phyloP scores from a whole-genome alignment of 305 asterid genomes.

The Withania somnifera region DNA sequence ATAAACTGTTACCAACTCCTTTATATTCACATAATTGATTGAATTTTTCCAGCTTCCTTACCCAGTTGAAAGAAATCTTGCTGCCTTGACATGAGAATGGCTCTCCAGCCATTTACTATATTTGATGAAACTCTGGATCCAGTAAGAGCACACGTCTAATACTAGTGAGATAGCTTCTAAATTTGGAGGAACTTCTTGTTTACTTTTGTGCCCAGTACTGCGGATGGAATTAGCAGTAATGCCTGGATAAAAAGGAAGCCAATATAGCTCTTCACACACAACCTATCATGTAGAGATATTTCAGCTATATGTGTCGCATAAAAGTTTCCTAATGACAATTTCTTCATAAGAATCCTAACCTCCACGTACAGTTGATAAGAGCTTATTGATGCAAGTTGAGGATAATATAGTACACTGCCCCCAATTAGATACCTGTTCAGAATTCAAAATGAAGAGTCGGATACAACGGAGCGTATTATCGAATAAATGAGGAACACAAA shows the following conservation, averaged over 20 bases:
- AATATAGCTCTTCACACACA: conserved; percentile 96
- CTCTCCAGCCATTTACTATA: conserved; percentile 89
- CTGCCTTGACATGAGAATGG: conserved; percentile 83
- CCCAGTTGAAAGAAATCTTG: conserved; percentile 87
- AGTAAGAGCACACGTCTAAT: conserved; percentile 78
- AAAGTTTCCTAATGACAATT: conserved; percentile 9
- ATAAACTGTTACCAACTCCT: conserved; percentile 11
- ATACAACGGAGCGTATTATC: not conserved
- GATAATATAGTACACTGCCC: conserved; percentile 90
- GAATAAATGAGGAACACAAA: conserved; percentile 6
- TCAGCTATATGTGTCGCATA: conserved; percentile 18
- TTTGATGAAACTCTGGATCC: conserved; percentile 90
- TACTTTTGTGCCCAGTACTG: conserved; percentile 44
- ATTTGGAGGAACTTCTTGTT: conserved; percentile 53
- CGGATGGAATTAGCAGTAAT: conserved; percentile 33
- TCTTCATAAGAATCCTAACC: conserved; percentile 55
- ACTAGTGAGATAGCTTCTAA: conserved; percentile 67
- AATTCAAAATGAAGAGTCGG: not conserved
- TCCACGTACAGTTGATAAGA: conserved; percentile 99
- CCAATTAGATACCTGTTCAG: conserved; percentile 78
- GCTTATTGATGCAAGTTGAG: conserved; percentile 93
- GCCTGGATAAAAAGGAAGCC: conserved; percentile 98
- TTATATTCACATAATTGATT: conserved; percentile 9
- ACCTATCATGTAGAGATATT: conserved; percentile 43
- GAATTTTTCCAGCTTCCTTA: conserved; percentile 22